Base-by-base conservation (phyloP, 306 rosid species). In the Inga leiocalycina region DNA sequence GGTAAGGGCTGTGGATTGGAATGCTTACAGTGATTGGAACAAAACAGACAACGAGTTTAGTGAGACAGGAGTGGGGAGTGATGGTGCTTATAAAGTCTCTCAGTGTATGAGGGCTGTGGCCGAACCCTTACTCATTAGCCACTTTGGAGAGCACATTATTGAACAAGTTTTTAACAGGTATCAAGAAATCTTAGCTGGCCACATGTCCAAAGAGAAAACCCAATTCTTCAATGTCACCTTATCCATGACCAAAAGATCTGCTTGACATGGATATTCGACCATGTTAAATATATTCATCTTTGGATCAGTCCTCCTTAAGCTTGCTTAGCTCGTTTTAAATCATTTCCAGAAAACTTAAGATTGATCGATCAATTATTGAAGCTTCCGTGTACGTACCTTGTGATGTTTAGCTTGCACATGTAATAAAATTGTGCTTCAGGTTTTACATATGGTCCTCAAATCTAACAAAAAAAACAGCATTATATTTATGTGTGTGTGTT, bases 61-160 rank as follows among this genome's bases (percentile, higher is more conserved):
- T 45, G 45, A 76, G 20, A 10, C 45, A 16, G 16, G 73, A 65
- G 41, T 68, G 3, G 20, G 17, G 15, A 13, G 11, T 12, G 54
- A 64, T 37, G 84, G 61, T 20, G 82, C 76, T 51, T 85, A 81
- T 74, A 82, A 71, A 10, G 80, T 88, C 2, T 24, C 91, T 27
- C 80, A 75, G 46, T 85, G 81, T 68, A 82, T 88, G 82, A 88
- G 91, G 75, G 87, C 86, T 0, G 91, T 88, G 32, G 89, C 86
- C 7, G 91, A 88, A 84, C 51, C 74, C 11, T 39, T n/a, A 6
- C 74, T 70, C 7, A 41, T 70, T 2, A 62, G 78, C 19, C 88
- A 85, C 35, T 85, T 85, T 4, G 85, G 84, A 13, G 84, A 72
- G 24, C 77, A 35, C 34, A 85, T 88, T 64, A 77, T 85, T 46